These are phyloP conservation scores for Colletotrichum echinochloae DNA, from an alignment of 2,329 filamentous ascomycete species.

Conservation along the genomic window DNA sequence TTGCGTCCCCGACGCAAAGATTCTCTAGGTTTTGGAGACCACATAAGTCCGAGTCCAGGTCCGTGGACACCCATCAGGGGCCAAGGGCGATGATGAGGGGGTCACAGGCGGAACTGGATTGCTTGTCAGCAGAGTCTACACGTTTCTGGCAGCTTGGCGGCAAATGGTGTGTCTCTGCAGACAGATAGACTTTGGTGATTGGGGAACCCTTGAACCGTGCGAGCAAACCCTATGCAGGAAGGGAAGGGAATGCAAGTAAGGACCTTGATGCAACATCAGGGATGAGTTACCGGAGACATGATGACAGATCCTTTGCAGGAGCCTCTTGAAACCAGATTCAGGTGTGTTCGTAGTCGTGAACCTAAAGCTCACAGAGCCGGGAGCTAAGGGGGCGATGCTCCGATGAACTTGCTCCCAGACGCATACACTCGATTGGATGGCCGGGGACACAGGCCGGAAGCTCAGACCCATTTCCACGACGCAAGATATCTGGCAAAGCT, in stretches of 20 bases:
- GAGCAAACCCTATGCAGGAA: conserved; percentile 17
- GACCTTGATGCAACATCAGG: conserved; percentile 16
- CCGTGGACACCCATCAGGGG: conserved; percentile 17
- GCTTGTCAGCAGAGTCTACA: not conserved
- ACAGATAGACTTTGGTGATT: conserved; percentile 13
- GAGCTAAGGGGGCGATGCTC: conserved; percentile 5
- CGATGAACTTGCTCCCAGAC: not conserved
- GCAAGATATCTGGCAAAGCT: not conserved
- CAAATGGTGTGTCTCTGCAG: not conserved
- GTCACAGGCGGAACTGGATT: not conserved
- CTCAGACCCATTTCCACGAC: conserved; percentile 6
- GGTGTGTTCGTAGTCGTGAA: not conserved
- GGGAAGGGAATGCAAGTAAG: conserved; percentile 13
- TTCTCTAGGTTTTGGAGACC: not conserved
- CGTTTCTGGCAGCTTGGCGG: conserved; percentile 10
- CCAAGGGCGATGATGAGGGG: not conserved
- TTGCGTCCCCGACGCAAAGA: conserved; percentile 34
- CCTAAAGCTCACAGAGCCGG: not conserved
- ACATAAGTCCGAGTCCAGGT: conserved; percentile 10
- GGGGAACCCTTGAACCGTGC: conserved; percentile 21
- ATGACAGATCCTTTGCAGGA: conserved; percentile 6
- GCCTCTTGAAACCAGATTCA: conserved; percentile 21
- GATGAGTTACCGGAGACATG: not conserved
- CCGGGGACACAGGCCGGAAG: conserved; percentile 21
- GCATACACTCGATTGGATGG: not conserved